phyloP scores from a whole-genome alignment of 2,329 filamentous ascomycete genomes.

The Hortaea sp. region DNA sequence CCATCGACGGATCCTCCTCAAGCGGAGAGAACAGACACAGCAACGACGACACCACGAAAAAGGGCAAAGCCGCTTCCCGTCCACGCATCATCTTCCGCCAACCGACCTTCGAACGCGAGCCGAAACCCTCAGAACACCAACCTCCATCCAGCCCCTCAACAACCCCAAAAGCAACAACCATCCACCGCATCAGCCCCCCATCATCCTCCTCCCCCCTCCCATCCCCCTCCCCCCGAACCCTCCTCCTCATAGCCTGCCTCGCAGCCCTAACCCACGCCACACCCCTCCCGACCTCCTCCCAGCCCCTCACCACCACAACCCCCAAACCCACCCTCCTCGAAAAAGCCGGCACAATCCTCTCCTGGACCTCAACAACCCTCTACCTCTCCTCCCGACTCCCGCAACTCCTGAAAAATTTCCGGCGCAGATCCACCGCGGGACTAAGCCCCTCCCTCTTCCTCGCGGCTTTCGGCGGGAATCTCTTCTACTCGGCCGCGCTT shows the following conservation, averaged over 20 bases:
- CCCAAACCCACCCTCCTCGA: conserved; percentile 28
- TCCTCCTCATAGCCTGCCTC: conserved; percentile 37
- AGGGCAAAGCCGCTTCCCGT: conserved; percentile 7
- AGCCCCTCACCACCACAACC: background rate
- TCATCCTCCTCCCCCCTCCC: conserved; percentile 29
- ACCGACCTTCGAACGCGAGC: conserved; percentile 19
- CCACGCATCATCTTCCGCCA: conserved; percentile 22
- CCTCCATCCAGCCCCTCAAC: conserved; percentile 9
- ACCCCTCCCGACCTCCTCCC: conserved; percentile 12
- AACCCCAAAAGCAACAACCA: conserved; percentile 16
- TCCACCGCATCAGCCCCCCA: conserved; percentile 16
- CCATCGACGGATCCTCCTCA: conserved; percentile 6
- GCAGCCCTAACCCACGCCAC: conserved; percentile 34
- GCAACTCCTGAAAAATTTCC: conserved; percentile 56
- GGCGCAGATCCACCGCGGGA: conserved; percentile 52
- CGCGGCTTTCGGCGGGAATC: conserved; percentile 57
- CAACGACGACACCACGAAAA: background rate
- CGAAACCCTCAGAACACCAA: conserved; percentile 18
- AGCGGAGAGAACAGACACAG: conserved; percentile 3
- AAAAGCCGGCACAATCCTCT: conserved; percentile 41
- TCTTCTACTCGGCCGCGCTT: conserved; percentile 56
- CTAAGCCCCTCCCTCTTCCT: conserved; percentile 54
- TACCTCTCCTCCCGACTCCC: conserved; percentile 53
- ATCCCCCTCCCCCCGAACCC: conserved; percentile 36
- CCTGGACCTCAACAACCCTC: conserved; percentile 46